phyloP scores from a whole-genome alignment of 768 basidiomycete genomes.

The Melanogaster broomeanus region DNA sequence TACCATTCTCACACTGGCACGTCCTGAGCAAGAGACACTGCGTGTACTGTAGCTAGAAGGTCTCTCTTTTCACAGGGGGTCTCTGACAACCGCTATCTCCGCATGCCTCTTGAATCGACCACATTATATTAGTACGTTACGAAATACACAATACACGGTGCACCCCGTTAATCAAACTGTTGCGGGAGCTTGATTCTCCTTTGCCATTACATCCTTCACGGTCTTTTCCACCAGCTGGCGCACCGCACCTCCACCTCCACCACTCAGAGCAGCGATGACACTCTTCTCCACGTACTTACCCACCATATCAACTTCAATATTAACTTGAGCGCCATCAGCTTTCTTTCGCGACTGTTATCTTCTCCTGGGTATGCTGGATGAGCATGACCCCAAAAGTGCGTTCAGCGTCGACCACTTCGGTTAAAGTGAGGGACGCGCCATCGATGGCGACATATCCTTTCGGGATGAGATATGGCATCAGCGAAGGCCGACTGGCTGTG shows the following conservation, averaged over 20 bases:
- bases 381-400: constrained; percentile 89
- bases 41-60: no score
- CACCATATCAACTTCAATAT: constrained; percentile 94
- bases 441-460: constrained; percentile 97
- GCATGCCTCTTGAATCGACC: no score
- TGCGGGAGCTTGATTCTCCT: constrained; percentile 3
- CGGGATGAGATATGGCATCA: constrained; percentile 82
- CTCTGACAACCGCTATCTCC: no score
- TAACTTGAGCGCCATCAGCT: constrained; percentile 76
- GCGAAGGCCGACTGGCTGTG: constrained; percentile 56
- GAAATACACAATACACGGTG: background rate
- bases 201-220: constrained; percentile 59
- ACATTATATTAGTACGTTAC: no score
- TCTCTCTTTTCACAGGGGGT: no score
- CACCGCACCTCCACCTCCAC: constrained; percentile 50
- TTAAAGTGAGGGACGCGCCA: constrained; percentile 91
- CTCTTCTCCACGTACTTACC: constrained; percentile 91
- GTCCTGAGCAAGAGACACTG: no score
- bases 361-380: constrained; percentile 90
- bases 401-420: constrained; percentile 63
- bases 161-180: background rate
- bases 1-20: no score
- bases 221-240: constrained; percentile 54
- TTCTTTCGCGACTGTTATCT: constrained; percentile 82
- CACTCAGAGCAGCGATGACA: constrained; percentile 65